A percentile compares a stretch with the other conserved stretches of the same genome.
phyloP scores from a whole-genome alignment of 2,329 filamentous ascomycete genomes.

The Aspergillus terreus region DNA sequence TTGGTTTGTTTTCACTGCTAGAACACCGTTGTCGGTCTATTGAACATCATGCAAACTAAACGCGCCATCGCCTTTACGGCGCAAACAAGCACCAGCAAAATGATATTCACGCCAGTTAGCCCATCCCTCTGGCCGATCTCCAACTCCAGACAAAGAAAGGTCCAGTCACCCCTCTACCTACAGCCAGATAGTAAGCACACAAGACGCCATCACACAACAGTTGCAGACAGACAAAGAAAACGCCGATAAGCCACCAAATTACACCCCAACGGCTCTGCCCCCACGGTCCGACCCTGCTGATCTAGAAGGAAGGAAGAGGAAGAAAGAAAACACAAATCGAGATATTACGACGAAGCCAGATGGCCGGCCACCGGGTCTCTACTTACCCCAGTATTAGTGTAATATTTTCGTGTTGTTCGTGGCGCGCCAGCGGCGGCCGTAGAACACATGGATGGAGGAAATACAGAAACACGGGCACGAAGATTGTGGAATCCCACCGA shows the following conservation, averaged over 20 bases:
- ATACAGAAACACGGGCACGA: background rate
- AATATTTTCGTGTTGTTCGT: background rate
- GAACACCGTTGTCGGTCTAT: background rate
- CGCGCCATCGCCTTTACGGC: too few species aligned
- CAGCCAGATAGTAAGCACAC: background rate
- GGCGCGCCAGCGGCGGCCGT: background rate
- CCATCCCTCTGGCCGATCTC: too few species aligned
- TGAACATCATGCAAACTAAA: background rate
- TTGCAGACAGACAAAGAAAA: background rate
- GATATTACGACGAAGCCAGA: background rate
- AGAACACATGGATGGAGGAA: background rate
- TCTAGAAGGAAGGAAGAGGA: background rate
- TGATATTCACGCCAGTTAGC: too few species aligned
- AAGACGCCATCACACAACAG: background rate
- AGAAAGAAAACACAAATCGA: background rate
- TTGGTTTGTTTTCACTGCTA: background rate
- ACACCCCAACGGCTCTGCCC: background rate
- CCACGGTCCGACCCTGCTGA: background rate
- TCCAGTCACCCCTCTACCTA: background rate
- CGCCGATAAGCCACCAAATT: constrained; percentile 2
- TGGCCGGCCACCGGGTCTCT: background rate
- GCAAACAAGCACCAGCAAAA: too few species aligned
- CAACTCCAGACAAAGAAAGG: background rate
- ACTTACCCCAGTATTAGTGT: constrained; percentile 12
- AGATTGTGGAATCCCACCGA: background rate